Percentiles rank a stretch among this genome's conserved stretches.
These are phyloP conservation scores for Epichloe uncinata DNA, from an alignment of 2,329 filamentous ascomycete genomes.

Conservation along the genomic window DNA sequence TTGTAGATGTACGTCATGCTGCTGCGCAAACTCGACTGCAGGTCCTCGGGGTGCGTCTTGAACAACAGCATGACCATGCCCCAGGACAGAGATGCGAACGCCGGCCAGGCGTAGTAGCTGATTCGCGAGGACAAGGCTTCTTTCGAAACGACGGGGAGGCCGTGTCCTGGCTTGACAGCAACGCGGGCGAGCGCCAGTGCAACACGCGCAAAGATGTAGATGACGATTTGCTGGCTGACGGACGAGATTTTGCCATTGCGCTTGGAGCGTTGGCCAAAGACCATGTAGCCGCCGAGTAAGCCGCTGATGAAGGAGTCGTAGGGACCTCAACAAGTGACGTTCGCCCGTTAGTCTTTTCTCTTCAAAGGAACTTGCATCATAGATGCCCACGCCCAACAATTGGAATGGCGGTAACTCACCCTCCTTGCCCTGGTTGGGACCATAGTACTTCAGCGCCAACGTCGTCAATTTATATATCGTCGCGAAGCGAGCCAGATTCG, in stretches of 20 bases:
- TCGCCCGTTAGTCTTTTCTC: not conserved
- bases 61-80: conserved; percentile 93
- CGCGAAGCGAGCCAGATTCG: conserved; percentile 84
- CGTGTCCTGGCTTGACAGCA: conserved; percentile 52
- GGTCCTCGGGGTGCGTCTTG: conserved; percentile 76
- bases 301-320: conserved; percentile 82
- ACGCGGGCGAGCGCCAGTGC: conserved; percentile 73
- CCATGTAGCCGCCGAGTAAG: conserved; percentile 77
- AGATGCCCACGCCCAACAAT: not conserved
- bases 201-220: conserved; percentile 93
- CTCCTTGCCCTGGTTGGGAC: conserved; percentile 45
- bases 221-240: conserved; percentile 92
- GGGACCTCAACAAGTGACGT: conserved; percentile 30
- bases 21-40: conserved; percentile 81
- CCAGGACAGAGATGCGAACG: conserved; percentile 86
- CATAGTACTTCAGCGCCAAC: conserved; percentile 55
- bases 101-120: conserved; percentile 71
- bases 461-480: conserved; percentile 78
- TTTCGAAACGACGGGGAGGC: conserved; percentile 36
- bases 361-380: not conserved
- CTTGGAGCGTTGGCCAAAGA: conserved; percentile 60
- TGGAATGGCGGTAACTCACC: conserved; percentile 16
- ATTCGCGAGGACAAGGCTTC: conserved; percentile 37
- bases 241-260: conserved; percentile 58
- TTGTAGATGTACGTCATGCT: conserved; percentile 97